Evolutionary conservation across 495 filamentous ascomycete species (phyloP).

Genomic region (Acidomyces sp.): DNA sequence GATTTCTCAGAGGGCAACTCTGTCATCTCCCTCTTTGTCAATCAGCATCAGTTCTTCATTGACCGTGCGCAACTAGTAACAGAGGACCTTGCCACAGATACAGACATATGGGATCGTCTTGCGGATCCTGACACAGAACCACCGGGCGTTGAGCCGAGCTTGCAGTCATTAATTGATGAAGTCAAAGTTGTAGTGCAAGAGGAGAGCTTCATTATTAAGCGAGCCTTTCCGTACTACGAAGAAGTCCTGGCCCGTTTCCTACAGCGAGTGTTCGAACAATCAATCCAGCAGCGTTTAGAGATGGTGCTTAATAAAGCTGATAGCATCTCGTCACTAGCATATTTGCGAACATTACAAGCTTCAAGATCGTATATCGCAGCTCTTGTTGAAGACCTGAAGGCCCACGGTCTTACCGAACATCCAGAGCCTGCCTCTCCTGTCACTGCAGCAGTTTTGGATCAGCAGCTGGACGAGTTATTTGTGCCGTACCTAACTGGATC

Average conservation of each 20-base stretch:
- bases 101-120: conserved; percentile 68
- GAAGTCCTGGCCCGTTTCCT: conserved; percentile 83
- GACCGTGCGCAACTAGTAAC: conserved; percentile 78
- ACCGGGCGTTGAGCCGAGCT: conserved; percentile 77
- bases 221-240: conserved; percentile 92
- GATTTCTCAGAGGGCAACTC: conserved; percentile 94
- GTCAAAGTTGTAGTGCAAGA: conserved; percentile 93
- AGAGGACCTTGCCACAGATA: conserved; percentile 74
- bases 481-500: conserved; percentile 89
- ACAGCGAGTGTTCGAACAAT: conserved; percentile 94
- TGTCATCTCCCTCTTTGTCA: conserved; percentile 90
- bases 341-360: conserved; percentile 79
- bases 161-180: conserved; percentile 85
- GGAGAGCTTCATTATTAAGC: conserved; percentile 87
- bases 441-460: conserved; percentile 73
- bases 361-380: conserved; percentile 72
- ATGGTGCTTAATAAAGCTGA: conserved; percentile 93
- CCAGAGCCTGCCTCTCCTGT: conserved; percentile 82
- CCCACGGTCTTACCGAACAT: conserved; percentile 88
- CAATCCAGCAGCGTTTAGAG: conserved; percentile 87
- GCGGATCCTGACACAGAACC: conserved; percentile 89
- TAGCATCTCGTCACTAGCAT: conserved; percentile 78
- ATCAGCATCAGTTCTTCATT: conserved; percentile 99
- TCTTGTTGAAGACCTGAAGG: conserved; percentile 82
- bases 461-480: conserved; percentile 93